These are phyloP conservation scores for Erysimum cheiri DNA, from an alignment of 441 rosid species.

Conservation along the genomic window DNA sequence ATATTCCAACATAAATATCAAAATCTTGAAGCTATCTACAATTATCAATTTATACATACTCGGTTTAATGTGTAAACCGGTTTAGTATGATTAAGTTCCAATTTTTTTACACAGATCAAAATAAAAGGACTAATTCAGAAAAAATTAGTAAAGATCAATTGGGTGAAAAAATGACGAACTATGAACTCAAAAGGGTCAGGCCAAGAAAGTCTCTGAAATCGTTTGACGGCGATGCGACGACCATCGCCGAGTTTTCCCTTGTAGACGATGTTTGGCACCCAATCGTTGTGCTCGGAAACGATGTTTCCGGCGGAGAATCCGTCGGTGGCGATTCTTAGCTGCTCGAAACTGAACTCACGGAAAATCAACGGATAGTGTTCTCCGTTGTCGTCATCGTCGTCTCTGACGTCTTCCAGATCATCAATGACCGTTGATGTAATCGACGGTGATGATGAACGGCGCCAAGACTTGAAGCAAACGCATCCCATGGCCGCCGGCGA, in stretches of 20 bases:
- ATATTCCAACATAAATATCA: neutral
- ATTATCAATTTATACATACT: no score
- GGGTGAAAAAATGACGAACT: constrained; percentile 44
- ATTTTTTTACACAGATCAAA: no score
- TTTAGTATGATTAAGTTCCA: no score
- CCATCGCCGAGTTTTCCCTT: constrained; percentile 72
- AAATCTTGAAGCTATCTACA: neutral
- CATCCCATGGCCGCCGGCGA: constrained; percentile 39
- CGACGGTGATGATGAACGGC: constrained; percentile 29
- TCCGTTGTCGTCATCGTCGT: constrained; percentile 14
- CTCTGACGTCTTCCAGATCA: constrained; percentile 15
- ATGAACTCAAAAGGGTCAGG: constrained; percentile 84
- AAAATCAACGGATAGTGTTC: constrained; percentile 43
- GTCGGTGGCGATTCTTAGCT: constrained; percentile 80
- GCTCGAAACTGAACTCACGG: constrained; percentile 74
- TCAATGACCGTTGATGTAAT: constrained; percentile 15
- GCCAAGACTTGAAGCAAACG: constrained; percentile 42
- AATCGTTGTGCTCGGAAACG: constrained; percentile 72
- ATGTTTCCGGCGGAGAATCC: constrained; percentile 78
- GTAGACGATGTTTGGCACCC: constrained; percentile 78
- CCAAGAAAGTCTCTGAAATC: constrained; percentile 78
- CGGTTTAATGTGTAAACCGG: no score
- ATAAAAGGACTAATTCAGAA: neutral
- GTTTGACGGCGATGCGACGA: constrained; percentile 80
- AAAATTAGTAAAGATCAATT: neutral